Evolutionary conservation across 1,284 basidiomycete species (phyloP).

Genomic region (Takashimella koratensis): DNA sequence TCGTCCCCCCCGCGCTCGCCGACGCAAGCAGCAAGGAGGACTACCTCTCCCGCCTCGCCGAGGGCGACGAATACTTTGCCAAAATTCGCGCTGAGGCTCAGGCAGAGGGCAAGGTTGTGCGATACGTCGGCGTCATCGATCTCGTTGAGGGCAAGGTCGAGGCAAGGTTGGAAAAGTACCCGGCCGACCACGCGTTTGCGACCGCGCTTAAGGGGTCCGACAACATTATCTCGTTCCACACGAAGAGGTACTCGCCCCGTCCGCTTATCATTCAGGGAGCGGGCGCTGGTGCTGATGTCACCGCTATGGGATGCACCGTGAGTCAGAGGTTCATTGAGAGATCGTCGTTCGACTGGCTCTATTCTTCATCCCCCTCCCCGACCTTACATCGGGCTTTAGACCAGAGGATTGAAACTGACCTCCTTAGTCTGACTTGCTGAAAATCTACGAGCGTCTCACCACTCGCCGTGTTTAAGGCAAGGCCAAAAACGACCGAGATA

Average conservation of each 20-base stretch:
- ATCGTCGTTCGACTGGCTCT: too few species aligned
- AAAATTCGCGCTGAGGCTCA: constrained; percentile 71
- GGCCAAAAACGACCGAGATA: too few species aligned
- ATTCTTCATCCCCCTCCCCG: too few species aligned
- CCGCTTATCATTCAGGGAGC: constrained; percentile 92
- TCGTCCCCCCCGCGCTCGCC: constrained; percentile 74
- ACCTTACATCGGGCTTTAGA: too few species aligned
- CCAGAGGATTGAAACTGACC: too few species aligned
- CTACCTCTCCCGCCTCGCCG: constrained; percentile 74
- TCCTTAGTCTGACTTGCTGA: constrained; percentile 46
- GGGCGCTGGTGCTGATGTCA: constrained; percentile 93
- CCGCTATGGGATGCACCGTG: constrained; percentile 85
- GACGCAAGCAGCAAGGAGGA: constrained; percentile 68
- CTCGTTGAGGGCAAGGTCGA: constrained; percentile 68
- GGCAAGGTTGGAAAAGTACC: constrained; percentile 87
- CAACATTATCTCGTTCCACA: constrained; percentile 97
- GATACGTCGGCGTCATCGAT: constrained; percentile 95
- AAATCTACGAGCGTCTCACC: constrained; percentile 44
- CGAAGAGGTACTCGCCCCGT: constrained; percentile 75
- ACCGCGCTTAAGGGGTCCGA: constrained; percentile 93
- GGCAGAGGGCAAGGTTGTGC: constrained; percentile 72
- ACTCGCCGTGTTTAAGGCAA: constrained; percentile 6
- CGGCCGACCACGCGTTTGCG: constrained; percentile 84
- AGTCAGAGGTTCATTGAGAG: constrained; percentile 21
- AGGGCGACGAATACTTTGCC: constrained; percentile 79